phyloP scores from a whole-genome alignment of 805 yeast genomes.

The Kregervanrija pseudodelftensis region DNA sequence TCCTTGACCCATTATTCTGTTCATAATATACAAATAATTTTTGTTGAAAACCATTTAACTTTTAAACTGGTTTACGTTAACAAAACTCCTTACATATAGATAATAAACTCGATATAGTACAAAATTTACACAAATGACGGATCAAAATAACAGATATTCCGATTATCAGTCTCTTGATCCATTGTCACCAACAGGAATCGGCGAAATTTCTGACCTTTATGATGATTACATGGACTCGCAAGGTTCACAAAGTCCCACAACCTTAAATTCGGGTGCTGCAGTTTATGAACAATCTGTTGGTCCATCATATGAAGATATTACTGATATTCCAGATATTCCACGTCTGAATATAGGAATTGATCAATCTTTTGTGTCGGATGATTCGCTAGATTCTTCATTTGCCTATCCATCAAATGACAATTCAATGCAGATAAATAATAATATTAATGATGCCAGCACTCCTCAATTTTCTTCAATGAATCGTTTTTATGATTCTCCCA shows the following conservation, averaged over 20 bases:
- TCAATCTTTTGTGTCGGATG: slow-evolving; percentile 1
- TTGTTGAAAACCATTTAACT: no score
- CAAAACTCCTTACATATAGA: no score
- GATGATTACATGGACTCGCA: slow-evolving; percentile 22
- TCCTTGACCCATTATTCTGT: no score
- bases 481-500: slow-evolving; percentile 1
- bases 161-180: slow-evolving; percentile 8
- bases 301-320: slow-evolving; percentile 1
- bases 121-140: neutral
- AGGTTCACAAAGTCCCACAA: neutral
- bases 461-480: slow-evolving; percentile 3
- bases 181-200: slow-evolving; percentile 6
- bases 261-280: slow-evolving; percentile 7
- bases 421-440: neutral
- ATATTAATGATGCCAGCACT: neutral
- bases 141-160: neutral
- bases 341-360: neutral
- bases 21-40: no score
- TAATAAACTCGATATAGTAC: slow-evolving; percentile 1
- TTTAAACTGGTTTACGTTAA: no score
- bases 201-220: slow-evolving; percentile 21
- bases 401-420: neutral
- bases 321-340: neutral
- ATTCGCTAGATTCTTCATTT: slow-evolving; percentile 7
- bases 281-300: slow-evolving; percentile 7